phyloP scores from a whole-genome alignment of 1,139 yeast genomes.

The Candida frijolesensis region DNA sequence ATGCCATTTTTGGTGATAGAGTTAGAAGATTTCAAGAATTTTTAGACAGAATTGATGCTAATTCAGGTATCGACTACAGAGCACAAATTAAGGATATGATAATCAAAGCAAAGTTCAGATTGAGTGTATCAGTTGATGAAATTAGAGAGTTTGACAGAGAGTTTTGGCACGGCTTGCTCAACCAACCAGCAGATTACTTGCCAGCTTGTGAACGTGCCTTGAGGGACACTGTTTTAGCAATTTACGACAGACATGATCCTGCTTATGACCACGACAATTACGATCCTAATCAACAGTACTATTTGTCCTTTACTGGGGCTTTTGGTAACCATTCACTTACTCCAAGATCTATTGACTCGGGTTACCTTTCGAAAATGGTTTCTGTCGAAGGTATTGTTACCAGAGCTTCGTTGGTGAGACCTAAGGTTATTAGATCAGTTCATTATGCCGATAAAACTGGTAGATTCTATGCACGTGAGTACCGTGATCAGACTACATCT shows the following conservation, averaged over 20 bases:
- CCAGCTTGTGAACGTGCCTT: conserved; percentile 92
- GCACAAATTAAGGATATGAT: conserved; percentile 74
- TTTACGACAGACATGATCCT: conserved; percentile 58
- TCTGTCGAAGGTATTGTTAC: conserved; percentile 96
- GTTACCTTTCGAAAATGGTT: conserved; percentile 76
- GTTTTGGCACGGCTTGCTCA: conserved; percentile 77
- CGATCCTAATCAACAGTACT: conserved; percentile 67
- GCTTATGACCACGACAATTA: conserved; percentile 44
- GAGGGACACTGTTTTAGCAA: conserved; percentile 73
- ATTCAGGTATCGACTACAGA: conserved; percentile 58
- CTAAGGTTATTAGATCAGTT: conserved; percentile 88
- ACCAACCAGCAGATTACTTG: conserved; percentile 78
- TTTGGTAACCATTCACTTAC: conserved; percentile 87
- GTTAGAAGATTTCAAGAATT: conserved; percentile 89
- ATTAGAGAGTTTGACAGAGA: conserved; percentile 79
- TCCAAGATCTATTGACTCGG: conserved; percentile 84
- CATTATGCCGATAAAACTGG: conserved; percentile 89
- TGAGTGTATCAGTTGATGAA: conserved; percentile 82
- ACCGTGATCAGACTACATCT: conserved; percentile 90
- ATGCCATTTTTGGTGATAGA: conserved; percentile 71
- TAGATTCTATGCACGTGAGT: conserved; percentile 86
- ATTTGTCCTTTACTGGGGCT: conserved; percentile 85
- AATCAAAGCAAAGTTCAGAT: conserved; percentile 63
- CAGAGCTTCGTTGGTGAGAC: conserved; percentile 88
- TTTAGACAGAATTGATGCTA: conserved; percentile 54